These are phyloP conservation scores for Nasturtium officinale DNA, from an alignment of 345 rosid genomes.

Conservation along the genomic window DNA sequence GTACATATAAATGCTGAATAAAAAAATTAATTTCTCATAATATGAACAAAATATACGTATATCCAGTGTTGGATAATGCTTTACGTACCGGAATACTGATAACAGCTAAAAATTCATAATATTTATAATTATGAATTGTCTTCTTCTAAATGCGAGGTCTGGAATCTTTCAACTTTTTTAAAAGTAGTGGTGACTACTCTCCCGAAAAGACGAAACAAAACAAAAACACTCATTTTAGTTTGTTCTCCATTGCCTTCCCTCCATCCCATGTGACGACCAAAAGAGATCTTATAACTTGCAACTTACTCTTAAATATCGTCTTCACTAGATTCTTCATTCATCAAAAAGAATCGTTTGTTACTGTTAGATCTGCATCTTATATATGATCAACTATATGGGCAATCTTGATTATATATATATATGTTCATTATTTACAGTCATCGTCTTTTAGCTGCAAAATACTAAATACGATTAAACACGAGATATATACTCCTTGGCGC, in stretches of 20 bases:
- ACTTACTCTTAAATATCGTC: conserved; percentile 27
- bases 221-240: conserved; percentile 22
- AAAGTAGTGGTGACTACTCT: conserved; percentile 8
- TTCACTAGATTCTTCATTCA: conserved; percentile 39
- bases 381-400: conserved; percentile 10
- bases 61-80: not conserved
- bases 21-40: too few relatives aligned
- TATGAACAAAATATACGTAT: not conserved
- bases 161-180: conserved; percentile 30
- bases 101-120: too few relatives aligned
- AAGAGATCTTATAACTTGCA: conserved; percentile 32
- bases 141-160: conserved; percentile 9
- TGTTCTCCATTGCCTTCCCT: conserved; percentile 16
- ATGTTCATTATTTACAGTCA: conserved; percentile 7
- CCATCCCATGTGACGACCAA: conserved; percentile 42
- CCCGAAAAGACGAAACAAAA: conserved; percentile 27
- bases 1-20: not conserved
- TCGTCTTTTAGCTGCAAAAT: conserved; percentile 4
- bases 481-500: conserved; percentile 5
- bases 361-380: not conserved
- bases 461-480: conserved; percentile 1
- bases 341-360: conserved; percentile 16
- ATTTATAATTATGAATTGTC: not conserved
- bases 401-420: not conserved
- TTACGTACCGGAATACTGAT: conserved; percentile 1